Evolutionary conservation across 2,329 filamentous ascomycete genomes (phyloP), one percentile per base, ranked within the genome.

Genomic region (Venturia pyrina): DNA sequence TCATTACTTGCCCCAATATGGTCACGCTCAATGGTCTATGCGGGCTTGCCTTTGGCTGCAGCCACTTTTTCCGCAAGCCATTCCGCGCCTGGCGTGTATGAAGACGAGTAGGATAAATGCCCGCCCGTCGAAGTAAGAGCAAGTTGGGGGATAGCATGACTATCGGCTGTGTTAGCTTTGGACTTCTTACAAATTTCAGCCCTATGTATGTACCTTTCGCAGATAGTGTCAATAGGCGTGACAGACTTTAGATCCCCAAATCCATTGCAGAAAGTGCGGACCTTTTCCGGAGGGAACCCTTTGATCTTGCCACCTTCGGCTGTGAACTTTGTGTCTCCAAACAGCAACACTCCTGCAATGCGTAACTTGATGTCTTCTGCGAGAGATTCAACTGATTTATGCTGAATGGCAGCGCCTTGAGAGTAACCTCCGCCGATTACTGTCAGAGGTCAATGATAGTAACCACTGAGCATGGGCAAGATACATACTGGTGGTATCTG

Each of bases 251-350:
- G 19, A 7, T 59, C 53, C 1, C 34, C 24, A 37, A 32, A 59
- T 17, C 53, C 53, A 24, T 73, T 73, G 67, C 76, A 78, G 68
- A 72, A 76, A 7, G 77, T 74, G 67, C 73, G 70, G 32, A 76
- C 67, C 64, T 74, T 71, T 10, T 69, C 70, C 5, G 67, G 46
- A 5, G 76, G 75, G 64, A 75, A 78, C 59, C 69, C 69, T 1
- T 71, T 69, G 57, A 78, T 77, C 19, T 69, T 68, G 15, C 76
- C 75, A 34, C 66, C 66, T 62, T 76, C 75, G 69, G 77, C 75
- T 63, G 64, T 61, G 64, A 78, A 78, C 67, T 73, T 71, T 24
- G 62, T 64, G 40, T 64, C 62, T 24, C 62, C 62, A 15, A 64
- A 64, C 19, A 64, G 62, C 1, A 40, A 3, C 1, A 64, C 44